Evolutionary conservation across 2,329 filamentous ascomycete species (phyloP).

Genomic region (Pseudogymnoascus sp.): DNA sequence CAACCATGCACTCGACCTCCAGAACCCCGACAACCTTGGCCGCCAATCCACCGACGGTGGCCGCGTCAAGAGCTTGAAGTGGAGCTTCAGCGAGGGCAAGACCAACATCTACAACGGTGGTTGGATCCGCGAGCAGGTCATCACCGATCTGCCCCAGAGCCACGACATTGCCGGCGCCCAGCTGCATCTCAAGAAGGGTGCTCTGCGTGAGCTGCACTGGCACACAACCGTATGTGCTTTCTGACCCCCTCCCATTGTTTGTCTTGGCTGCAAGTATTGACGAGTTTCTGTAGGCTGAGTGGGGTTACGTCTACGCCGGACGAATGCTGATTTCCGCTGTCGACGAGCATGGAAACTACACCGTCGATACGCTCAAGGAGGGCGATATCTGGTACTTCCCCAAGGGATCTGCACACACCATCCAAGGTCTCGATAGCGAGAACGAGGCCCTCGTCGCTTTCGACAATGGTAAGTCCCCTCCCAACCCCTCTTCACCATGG

Average conservation of each 20-base stretch:
- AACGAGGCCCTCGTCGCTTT: constrained; percentile 63
- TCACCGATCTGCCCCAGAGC: constrained; percentile 58
- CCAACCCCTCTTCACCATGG: background rate
- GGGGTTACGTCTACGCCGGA: constrained; percentile 56
- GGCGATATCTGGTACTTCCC: constrained; percentile 66
- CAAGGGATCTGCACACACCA: constrained; percentile 55
- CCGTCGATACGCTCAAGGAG: constrained; percentile 47
- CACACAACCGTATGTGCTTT: constrained; percentile 49
- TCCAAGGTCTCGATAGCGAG: constrained; percentile 58
- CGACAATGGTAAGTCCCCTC: constrained; percentile 44
- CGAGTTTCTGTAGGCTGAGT: constrained; percentile 46
- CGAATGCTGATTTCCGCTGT: constrained; percentile 53
- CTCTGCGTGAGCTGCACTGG: constrained; percentile 61
- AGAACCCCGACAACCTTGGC: constrained; percentile 58
- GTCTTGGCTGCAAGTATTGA: background rate
- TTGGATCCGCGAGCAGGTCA: constrained; percentile 60
- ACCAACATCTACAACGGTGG: constrained; percentile 55
- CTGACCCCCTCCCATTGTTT: background rate
- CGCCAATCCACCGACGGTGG: constrained; percentile 56
- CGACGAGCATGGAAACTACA: constrained; percentile 52
- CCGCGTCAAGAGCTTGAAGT: constrained; percentile 59
- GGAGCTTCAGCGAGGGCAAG: constrained; percentile 63
- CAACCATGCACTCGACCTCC: constrained; percentile 51
- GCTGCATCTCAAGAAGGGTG: constrained; percentile 60
- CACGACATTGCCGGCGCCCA: constrained; percentile 62